phyloP scores from a whole-genome alignment of 768 basidiomycete species.

The Suillus discolor region DNA sequence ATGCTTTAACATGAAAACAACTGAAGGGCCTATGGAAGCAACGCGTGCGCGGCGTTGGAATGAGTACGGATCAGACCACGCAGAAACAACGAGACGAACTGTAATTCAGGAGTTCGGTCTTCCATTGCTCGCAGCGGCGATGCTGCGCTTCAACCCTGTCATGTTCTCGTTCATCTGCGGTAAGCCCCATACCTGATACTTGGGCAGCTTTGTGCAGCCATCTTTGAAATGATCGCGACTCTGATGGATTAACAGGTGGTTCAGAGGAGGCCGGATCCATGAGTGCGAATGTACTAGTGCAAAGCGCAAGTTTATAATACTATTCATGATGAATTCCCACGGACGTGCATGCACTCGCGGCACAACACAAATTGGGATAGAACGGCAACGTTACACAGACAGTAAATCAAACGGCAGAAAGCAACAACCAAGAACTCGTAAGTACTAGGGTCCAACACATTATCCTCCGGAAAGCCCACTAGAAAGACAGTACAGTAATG shows the following conservation, averaged over 20 bases:
- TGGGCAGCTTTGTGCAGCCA: conserved; percentile 53
- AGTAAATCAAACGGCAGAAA: neutral
- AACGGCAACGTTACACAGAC: too few species aligned
- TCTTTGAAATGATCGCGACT: conserved; percentile 42
- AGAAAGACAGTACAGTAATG: neutral
- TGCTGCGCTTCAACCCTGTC: conserved; percentile 39
- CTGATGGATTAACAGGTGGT: conserved; percentile 24
- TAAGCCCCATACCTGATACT: conserved; percentile 54
- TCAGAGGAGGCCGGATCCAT: conserved; percentile 35
- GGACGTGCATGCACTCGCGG: neutral
- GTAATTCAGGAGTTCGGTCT: conserved; percentile 64
- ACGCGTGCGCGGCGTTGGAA: neutral
- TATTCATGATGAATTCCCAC: neutral
- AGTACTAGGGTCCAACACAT: neutral
- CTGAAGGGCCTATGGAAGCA: conserved; percentile 66
- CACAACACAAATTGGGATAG: neutral
- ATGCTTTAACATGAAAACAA: conserved; percentile 92
- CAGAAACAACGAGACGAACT: conserved; percentile 49
- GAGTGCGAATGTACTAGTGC: conserved; percentile 20
- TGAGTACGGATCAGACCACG: conserved; percentile 15
- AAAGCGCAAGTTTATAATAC: neutral
- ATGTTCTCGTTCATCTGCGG: conserved; percentile 43
- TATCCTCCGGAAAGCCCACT: neutral
- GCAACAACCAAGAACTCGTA: too few species aligned
- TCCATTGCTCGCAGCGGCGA: conserved; percentile 68